These are phyloP conservation scores for Aspergillus panamensis DNA, from an alignment of 495 filamentous ascomycete species.

Conservation along the genomic window DNA sequence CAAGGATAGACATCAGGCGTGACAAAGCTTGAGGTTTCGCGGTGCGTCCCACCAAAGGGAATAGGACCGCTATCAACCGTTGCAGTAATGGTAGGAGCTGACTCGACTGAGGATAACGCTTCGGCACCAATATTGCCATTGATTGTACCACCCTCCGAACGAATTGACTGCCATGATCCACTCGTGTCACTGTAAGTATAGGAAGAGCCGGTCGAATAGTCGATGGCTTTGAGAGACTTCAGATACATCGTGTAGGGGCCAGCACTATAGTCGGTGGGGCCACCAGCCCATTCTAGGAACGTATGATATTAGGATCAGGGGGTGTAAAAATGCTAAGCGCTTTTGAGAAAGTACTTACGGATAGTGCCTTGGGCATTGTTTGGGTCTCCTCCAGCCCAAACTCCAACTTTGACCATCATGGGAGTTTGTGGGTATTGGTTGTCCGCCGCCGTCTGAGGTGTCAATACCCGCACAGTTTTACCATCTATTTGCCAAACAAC, in stretches of 20 bases:
- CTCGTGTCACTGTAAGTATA: slow-evolving; percentile 76
- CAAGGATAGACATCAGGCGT: slow-evolving; percentile 62
- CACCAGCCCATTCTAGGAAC: slow-evolving; percentile 71
- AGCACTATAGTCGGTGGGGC: slow-evolving; percentile 69
- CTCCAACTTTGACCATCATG: slow-evolving; percentile 77
- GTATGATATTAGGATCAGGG: slow-evolving; percentile 21
- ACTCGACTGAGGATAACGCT: slow-evolving; percentile 32
- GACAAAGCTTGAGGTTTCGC: slow-evolving; percentile 44
- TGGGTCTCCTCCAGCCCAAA: slow-evolving; percentile 83
- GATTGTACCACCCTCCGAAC: slow-evolving; percentile 66
- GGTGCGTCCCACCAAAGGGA: slow-evolving; percentile 64
- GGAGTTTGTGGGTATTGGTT: slow-evolving; percentile 81
- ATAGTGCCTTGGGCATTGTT: slow-evolving; percentile 64
- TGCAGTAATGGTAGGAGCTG: slow-evolving; percentile 53
- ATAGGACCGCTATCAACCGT: slow-evolving; percentile 53
- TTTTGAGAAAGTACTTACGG: slow-evolving; percentile 35
- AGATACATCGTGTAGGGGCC: slow-evolving; percentile 87
- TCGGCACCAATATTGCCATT: slow-evolving; percentile 47
- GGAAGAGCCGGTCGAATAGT: slow-evolving; percentile 84
- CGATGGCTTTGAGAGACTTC: slow-evolving; percentile 68
- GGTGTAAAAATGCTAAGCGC: neutral
- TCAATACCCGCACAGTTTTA: slow-evolving; percentile 61
- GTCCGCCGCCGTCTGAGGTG: slow-evolving; percentile 58
- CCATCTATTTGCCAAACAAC: slow-evolving; percentile 75
- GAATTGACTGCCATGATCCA: slow-evolving; percentile 78